A percentile compares a stretch with the other conserved stretches of the same genome.
Conservation (phyloP, 495 filamentous ascomycete genomes). For the Aspergillus bertholletiae region DNA sequence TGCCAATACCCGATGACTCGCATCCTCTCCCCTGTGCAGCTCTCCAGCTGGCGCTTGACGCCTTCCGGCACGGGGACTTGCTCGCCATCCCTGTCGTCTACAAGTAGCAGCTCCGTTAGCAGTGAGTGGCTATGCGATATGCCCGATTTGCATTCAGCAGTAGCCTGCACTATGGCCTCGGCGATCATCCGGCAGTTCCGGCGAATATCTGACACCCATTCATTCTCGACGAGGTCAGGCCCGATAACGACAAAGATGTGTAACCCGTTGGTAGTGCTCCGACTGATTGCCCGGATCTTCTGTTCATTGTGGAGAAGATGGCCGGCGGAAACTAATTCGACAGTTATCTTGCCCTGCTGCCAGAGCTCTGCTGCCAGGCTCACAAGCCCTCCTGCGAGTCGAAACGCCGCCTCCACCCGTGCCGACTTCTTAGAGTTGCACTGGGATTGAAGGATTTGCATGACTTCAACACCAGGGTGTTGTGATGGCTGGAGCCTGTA, state of each 20-base stretch:
- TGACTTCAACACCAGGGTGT: constrained; percentile 49
- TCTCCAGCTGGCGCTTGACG: constrained; percentile 18
- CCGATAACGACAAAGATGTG: constrained; percentile 40
- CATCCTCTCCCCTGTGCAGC: constrained; percentile 22
- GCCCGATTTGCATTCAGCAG: constrained; percentile 44
- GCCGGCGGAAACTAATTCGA: constrained; percentile 44
- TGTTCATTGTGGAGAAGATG: constrained; percentile 26
- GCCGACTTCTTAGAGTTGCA: constrained; percentile 19
- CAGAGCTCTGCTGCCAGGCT: constrained; percentile 34
- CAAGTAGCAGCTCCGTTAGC: constrained; percentile 45
- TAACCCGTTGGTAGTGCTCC: constrained; percentile 30
- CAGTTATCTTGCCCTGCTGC: constrained; percentile 36
- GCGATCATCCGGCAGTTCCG: constrained; percentile 48
- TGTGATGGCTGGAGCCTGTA: constrained; percentile 32
- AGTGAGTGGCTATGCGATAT: constrained; percentile 49
- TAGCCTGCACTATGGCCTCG: constrained; percentile 51
- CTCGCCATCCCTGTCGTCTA: constrained; percentile 19
- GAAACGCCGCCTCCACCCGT: constrained; percentile 40
- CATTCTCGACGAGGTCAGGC: constrained; percentile 27
- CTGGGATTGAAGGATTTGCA: constrained; percentile 34
- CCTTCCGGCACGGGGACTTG: constrained; percentile 14
- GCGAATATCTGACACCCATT: constrained; percentile 31
- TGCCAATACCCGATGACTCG: constrained; percentile 35
- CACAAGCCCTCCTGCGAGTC: constrained; percentile 37
- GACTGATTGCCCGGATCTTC: constrained; percentile 44